Conservation (phyloP, 2,329 filamentous ascomycete species). For the Pyrenochaeta sp. region DNA sequence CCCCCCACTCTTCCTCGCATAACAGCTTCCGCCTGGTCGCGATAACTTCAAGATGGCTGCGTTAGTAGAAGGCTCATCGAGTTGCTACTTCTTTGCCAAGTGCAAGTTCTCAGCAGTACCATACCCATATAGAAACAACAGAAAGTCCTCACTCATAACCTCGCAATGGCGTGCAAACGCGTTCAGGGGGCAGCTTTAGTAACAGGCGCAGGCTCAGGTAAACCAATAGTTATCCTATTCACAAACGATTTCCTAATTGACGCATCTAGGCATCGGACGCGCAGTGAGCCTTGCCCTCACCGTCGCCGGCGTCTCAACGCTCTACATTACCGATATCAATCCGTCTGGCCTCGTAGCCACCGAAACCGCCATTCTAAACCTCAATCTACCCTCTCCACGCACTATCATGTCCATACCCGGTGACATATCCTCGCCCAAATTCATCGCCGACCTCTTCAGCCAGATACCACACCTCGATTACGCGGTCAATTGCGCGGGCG, state of each 20-base stretch:
- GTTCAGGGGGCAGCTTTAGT: conserved; percentile 17
- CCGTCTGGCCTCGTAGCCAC: conserved; percentile 50
- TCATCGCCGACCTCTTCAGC: conserved; percentile 42
- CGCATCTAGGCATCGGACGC: conserved; percentile 59
- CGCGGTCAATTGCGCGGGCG: conserved; percentile 60
- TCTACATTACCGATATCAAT: conserved; percentile 61
- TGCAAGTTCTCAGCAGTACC: not conserved
- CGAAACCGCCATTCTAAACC: conserved; percentile 3
- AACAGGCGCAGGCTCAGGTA: conserved; percentile 24
- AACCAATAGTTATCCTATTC: not conserved
- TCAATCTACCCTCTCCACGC: conserved; percentile 11
- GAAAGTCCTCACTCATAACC: not conserved
- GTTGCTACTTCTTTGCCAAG: not conserved
- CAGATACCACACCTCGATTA: conserved; percentile 61
- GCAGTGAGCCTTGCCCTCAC: conserved; percentile 60
- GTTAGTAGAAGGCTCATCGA: not conserved
- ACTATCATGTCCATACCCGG: conserved; percentile 52
- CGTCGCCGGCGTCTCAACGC: conserved; percentile 55
- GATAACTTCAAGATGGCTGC: not conserved
- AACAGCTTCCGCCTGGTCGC: not conserved
- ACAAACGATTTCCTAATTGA: not conserved
- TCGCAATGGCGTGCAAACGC: conserved; percentile 7
- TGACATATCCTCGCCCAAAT: conserved; percentile 57
- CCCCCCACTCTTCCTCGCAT: not conserved
- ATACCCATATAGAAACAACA: not conserved